These are phyloP conservation scores for Mercurialis annua DNA, from an alignment of 345 rosid species.

Conservation along the genomic window DNA sequence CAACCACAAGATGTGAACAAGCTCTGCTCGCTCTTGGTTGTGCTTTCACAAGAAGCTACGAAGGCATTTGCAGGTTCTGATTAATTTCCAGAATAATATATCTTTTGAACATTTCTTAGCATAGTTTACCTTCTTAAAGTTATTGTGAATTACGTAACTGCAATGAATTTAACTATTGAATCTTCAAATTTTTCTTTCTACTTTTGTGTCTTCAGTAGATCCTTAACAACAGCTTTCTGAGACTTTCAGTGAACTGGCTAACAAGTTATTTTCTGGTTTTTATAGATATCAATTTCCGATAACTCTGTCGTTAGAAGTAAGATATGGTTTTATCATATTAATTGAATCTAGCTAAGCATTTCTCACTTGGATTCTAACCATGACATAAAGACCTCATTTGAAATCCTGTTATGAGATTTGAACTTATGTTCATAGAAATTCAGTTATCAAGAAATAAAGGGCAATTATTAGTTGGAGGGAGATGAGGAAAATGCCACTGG, in stretches of 20 bases:
- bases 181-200: not conserved
- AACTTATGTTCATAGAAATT: not conserved
- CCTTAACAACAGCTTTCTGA: not conserved
- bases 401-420: not conserved
- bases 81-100: not conserved
- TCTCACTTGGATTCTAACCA: not conserved
- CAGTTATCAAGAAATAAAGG: not conserved
- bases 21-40: conserved; percentile 57
- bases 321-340: not conserved
- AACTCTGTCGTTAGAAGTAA: too few species aligned
- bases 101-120: conserved; percentile 10
- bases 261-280: not conserved
- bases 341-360: not conserved
- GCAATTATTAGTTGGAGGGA: not conserved
- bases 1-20: conserved; percentile 49
- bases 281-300: not conserved
- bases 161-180: not conserved
- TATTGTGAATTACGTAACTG: conserved; percentile 3
- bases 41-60: conserved; percentile 43
- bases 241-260: not conserved
- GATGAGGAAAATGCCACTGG: not conserved
- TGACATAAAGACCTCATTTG: not conserved
- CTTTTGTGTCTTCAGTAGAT: not conserved
- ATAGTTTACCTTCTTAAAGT: conserved; percentile 4
- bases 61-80: conserved; percentile 46